phyloP scores from a whole-genome alignment of 2,329 filamentous ascomycete species.

The Talaromyces funiculosus region DNA sequence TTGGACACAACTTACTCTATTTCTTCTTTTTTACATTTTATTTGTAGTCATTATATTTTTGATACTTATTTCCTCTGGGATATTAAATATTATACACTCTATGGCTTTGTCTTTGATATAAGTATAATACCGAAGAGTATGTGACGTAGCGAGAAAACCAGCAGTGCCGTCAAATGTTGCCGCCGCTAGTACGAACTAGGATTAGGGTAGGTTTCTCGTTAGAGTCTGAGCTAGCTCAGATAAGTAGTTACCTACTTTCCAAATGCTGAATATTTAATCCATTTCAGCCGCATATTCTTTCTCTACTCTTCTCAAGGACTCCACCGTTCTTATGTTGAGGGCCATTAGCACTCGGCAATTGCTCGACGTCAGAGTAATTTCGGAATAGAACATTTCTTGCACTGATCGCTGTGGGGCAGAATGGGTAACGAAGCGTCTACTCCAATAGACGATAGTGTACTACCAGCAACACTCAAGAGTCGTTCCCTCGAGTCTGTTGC shows the following conservation, averaged over 20 bases:
- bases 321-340: no score
- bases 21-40: not conserved
- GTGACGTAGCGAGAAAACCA: not conserved
- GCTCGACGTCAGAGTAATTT: not conserved
- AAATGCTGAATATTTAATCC: not conserved
- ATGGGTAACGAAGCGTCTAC: constrained; percentile 86
- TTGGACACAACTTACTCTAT: not conserved
- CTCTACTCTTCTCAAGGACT: not conserved
- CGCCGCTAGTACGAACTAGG: not conserved
- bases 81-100: no score
- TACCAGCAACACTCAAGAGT: constrained; percentile 59
- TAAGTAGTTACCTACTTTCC: not conserved
- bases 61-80: no score
- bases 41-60: no score
- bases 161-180: not conserved
- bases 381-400: not conserved
- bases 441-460: constrained; percentile 58
- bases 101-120: no score
- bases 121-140: not conserved
- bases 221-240: not conserved
- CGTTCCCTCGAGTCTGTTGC: constrained; percentile 70
- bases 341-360: not conserved
- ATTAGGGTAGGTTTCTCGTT: not conserved
- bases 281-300: not conserved
- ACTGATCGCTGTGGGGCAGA: constrained; percentile 1